A percentile compares a stretch with the other conserved stretches of the same genome.
These are phyloP conservation scores for Fusarium sp. DNA, from an alignment of 2,329 filamentous ascomycete genomes.

Conservation along the genomic window DNA sequence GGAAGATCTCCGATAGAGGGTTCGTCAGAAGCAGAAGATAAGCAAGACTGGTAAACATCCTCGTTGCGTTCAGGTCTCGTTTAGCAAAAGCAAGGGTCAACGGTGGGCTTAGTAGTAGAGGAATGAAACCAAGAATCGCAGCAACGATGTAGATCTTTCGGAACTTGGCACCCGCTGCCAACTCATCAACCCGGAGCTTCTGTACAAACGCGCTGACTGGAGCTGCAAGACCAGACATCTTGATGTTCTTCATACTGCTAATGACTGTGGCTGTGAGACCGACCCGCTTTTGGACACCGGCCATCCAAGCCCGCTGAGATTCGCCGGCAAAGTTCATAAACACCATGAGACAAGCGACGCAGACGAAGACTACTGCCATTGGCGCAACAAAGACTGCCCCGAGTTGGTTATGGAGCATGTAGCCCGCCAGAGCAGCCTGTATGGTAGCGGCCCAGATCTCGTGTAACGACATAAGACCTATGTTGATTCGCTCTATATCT, in stretches of 20 bases:
- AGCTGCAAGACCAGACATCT: conserved; percentile 50
- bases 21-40: conserved; percentile 11
- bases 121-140: conserved; percentile 52
- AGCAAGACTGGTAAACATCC: conserved; percentile 51
- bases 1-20: conserved; percentile 16
- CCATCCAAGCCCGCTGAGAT: conserved; percentile 56
- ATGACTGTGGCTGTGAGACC: conserved; percentile 51
- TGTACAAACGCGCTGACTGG: conserved; percentile 51
- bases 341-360: conserved; percentile 34
- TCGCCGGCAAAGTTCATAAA: conserved; percentile 34
- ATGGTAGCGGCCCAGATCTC: conserved; percentile 59
- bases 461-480: conserved; percentile 55
- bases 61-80: conserved; percentile 44
- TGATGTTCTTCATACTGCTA: conserved; percentile 52
- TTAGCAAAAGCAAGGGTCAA: conserved; percentile 53
- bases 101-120: conserved; percentile 54
- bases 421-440: conserved; percentile 61
- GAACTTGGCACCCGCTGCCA: conserved; percentile 48
- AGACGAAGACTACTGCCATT: conserved; percentile 58
- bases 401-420: conserved; percentile 62
- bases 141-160: conserved; percentile 46
- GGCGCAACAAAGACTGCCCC: conserved; percentile 64
- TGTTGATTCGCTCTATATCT: conserved; percentile 60
- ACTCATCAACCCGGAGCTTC: conserved; percentile 48
- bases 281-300: conserved; percentile 53